phyloP scores from a whole-genome alignment of 768 basidiomycete genomes.

The Tephrocybe sp. region DNA sequence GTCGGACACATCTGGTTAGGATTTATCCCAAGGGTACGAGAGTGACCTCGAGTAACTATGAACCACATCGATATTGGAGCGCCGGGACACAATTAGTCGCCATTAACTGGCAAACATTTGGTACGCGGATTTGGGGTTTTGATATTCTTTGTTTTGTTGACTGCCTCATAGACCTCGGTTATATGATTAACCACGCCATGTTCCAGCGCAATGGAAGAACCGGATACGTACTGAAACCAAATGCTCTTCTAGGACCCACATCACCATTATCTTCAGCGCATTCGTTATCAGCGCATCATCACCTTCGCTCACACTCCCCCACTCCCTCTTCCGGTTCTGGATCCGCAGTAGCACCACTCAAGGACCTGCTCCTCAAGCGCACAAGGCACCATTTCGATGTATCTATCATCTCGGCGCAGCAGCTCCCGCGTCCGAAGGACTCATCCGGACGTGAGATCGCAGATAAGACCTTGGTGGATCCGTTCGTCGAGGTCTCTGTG shows the following conservation, averaged over 20 bases:
- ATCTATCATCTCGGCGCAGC: constrained; percentile 54
- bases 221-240: constrained; percentile 91
- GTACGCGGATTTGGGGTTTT: constrained; percentile 38
- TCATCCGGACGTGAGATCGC: constrained; percentile 61
- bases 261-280: background rate
- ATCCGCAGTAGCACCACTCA: constrained; percentile 26
- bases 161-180: constrained; percentile 66
- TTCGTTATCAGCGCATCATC: background rate
- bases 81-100: constrained; percentile 90
- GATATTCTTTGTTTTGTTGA: background rate
- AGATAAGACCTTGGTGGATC: constrained; percentile 59
- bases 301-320: constrained; percentile 8
- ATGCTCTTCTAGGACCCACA: constrained; percentile 54
- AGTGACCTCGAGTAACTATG: constrained; percentile 83
- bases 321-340: constrained; percentile 4
- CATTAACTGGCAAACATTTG: constrained; percentile 96
- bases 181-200: constrained; percentile 95
- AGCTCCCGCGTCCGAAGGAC: constrained; percentile 79
- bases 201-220: constrained; percentile 88
- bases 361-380: constrained; percentile 55
- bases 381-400: constrained; percentile 65
- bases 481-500: constrained; percentile 67
- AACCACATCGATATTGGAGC: constrained; percentile 90
- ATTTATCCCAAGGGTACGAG: constrained; percentile 88
- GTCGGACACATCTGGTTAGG: constrained; percentile 78